Base-by-base conservation (phyloP, 2,329 filamentous ascomycete genomes). In the Exophiala spinifera region DNA sequence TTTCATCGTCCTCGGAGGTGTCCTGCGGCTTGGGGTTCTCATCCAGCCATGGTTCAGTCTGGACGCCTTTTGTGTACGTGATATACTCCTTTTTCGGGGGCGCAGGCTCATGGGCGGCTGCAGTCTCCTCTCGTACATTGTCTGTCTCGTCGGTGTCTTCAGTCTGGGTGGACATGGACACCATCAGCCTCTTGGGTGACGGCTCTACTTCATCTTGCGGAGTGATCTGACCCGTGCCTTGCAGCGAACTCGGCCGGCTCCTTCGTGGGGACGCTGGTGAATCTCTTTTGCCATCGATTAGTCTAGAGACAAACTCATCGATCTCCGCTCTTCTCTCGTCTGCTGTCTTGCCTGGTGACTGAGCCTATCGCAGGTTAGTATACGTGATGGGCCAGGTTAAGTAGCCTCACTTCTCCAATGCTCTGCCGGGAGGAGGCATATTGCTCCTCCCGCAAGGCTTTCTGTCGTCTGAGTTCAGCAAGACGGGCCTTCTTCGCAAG, bases 401-500 rank as follows among this genome's bases (percentile, higher is more conserved):
- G n/a, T 8, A 43, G 7, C 46, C 76, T 64, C 80, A 95, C 90
- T 76, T 95, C 90, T 67, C 83, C 84, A 65, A 85, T 77, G 69
- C 84, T 88, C 66, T 85, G 81, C 63, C 90, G 83, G 63, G 78
- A 84, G 59, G 81, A 81, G 56, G 79, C 83, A 64, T 88, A 84
- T 69, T 95, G 89, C 69, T 82, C 88, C 61, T 89, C 83, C 56
- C 91, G 83, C 64, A 92, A 76, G 71, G 95, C 91, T 65, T 94
- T 84, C 75, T 96, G 91, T 59, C 89, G 84, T 77, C 96, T 96
- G 62, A 99, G 82, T 80, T 97, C 94, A 46, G 89, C 91, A 66
- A 99, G 89, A 79, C 94, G 96, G 60, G 91, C 92, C 79, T 89
- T 92, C 77, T 99, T 99, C 64, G 91, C 91, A 65, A 94, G 79